phyloP scores from a whole-genome alignment of 805 yeast genomes.

The Hanseniaspora singularis region DNA sequence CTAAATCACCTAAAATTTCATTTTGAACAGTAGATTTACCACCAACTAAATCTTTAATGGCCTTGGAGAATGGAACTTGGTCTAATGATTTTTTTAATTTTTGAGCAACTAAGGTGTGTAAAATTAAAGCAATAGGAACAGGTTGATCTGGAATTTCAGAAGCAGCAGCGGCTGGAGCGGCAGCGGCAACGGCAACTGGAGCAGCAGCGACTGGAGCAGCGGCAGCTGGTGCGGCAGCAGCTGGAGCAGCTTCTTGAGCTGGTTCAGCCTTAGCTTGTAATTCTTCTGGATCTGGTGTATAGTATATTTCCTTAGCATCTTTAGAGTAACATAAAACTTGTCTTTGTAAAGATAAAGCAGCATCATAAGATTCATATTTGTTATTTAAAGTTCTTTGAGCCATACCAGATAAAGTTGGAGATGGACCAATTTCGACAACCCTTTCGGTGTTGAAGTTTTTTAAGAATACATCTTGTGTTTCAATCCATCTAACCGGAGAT shows the following conservation, averaged over 20 bases:
- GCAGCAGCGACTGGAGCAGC: conserved; percentile 50
- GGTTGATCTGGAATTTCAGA: conserved; percentile 83
- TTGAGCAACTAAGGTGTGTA: conserved; percentile 88
- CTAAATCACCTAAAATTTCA: conserved; percentile 96
- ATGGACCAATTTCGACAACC: conserved; percentile 96
- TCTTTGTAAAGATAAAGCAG: conserved; percentile 76
- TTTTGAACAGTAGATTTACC: conserved; percentile 98
- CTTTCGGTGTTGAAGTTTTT: conserved; percentile 92
- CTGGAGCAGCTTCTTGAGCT: conserved; percentile 36
- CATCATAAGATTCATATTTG: conserved; percentile 89
- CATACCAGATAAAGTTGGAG: conserved; percentile 98
- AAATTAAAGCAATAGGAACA: conserved; percentile 64
- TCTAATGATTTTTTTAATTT: conserved; percentile 86
- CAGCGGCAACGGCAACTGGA: conserved; percentile 46
- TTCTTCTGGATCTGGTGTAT: conserved; percentile 65
- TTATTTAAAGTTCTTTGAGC: conserved; percentile 93
- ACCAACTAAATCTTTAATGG: conserved; percentile 92
- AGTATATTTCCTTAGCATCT: conserved; percentile 92
- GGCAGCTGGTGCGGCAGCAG: conserved; percentile 45
- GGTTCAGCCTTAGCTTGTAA: conserved; percentile 26
- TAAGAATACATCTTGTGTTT: conserved; percentile 94
- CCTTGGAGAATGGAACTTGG: conserved; percentile 75
- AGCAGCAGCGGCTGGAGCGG: conserved; percentile 69
- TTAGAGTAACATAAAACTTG: conserved; percentile 91
- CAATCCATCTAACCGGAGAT: conserved; percentile 99